Base-by-base conservation (phyloP, 2,329 filamentous ascomycete genomes). In the Beauveria bassiana region DNA sequence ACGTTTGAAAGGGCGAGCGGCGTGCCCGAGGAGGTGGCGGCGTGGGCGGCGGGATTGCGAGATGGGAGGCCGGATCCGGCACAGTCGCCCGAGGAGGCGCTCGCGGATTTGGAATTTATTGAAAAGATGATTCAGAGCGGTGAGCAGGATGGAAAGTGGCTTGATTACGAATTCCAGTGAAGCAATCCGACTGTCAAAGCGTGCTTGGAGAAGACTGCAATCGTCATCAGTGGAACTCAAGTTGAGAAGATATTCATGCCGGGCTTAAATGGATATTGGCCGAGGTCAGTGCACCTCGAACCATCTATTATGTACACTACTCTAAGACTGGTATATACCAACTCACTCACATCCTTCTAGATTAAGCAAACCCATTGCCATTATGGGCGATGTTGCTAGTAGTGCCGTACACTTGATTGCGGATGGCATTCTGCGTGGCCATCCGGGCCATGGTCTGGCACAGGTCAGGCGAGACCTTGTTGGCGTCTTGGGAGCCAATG, bases 61-160 rank as follows among this genome's bases (percentile, higher is more conserved):
- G 71, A 72, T 12, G 83, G 83, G 20, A 73, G 73, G 64, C 71
- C 72, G 16, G 78, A 86, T 65, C 69, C 74, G n/a, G 72, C 76
- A 65, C 83, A 86, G 72, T 75, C 74, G 9, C 79, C 82, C 0
- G 79, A 85, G 68, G 78, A 85, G 73, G 86, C 85, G 0, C 69
- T 88, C 66, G 79, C 74, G 8, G 86, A 89, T 72, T 68, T 89
- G 64, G 81, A 86, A 71, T 72, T 88, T 64, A 67, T 86, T 66
- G 79, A 82, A 69, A 74, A 72, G 67, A 78, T 82, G 73, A 71
- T 82, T 68, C 73, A 68, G 53, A 82, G 80, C 62, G 79, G 78
- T 20, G 75, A 78, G 59, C 67, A 75, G 49, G 71, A 73, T 40
- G 79, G 79, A 0, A 72, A 70, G 52, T 65, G 64, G 51, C 73